These are phyloP conservation scores for Monascus ruber DNA, from an alignment of 2,329 filamentous ascomycete genomes.

Conservation along the genomic window DNA sequence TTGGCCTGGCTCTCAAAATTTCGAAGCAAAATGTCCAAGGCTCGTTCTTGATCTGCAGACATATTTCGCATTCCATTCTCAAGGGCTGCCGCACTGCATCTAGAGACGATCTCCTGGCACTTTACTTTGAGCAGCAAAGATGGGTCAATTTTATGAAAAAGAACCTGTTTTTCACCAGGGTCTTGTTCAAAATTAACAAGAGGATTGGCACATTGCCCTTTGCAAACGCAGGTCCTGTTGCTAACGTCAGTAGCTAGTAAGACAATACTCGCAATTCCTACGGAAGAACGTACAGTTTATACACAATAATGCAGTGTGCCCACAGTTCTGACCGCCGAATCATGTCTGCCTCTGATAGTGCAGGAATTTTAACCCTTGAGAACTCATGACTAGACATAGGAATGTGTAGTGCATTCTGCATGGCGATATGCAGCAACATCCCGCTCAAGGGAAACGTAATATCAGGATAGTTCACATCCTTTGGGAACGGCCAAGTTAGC, in stretches of 20 bases:
- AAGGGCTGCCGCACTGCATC: conserved; percentile 24
- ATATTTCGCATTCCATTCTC: conserved; percentile 30
- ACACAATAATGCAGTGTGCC: conserved; percentile 29
- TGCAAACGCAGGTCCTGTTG: conserved; percentile 24
- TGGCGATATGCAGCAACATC: conserved; percentile 30
- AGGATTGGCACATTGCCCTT: conserved; percentile 26
- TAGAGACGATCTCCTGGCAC: conserved; percentile 25
- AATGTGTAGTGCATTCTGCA: conserved; percentile 33
- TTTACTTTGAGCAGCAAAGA: conserved; percentile 26
- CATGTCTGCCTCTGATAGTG: conserved; percentile 23
- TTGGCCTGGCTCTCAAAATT: conserved; percentile 24
- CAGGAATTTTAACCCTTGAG: conserved; percentile 20
- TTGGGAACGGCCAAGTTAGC: conserved; percentile 32
- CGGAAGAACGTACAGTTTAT: conserved; percentile 22
- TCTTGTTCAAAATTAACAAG: conserved; percentile 26
- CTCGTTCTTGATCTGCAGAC: conserved; percentile 26
- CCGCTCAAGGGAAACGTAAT: conserved; percentile 26
- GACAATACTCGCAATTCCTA: background rate
- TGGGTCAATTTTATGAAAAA: conserved; percentile 24
- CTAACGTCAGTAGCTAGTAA: background rate
- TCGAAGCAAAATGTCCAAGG: conserved; percentile 25
- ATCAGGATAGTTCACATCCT: conserved; percentile 20
- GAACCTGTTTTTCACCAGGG: conserved; percentile 18
- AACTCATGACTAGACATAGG: conserved; percentile 34
- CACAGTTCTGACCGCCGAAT: conserved; percentile 28